These are phyloP conservation scores for Pleurotus giganteus DNA, from an alignment of 768 basidiomycete genomes.

Conservation along the genomic window DNA sequence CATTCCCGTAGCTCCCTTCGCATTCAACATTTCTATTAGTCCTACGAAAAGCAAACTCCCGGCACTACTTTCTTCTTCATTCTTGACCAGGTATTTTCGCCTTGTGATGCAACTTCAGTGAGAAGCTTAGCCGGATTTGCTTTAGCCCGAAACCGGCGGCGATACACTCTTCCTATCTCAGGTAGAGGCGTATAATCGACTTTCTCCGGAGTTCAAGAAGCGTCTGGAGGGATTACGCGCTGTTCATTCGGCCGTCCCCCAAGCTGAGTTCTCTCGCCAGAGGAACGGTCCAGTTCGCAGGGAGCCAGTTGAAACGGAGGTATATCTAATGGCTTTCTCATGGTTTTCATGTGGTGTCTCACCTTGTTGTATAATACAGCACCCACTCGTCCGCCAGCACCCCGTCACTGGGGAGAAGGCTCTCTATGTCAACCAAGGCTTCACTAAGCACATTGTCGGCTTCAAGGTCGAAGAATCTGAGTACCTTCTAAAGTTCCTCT, in stretches of 20 bases:
- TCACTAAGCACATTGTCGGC: conserved; percentile 54
- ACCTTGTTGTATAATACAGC: conserved; percentile 25
- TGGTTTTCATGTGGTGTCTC: not conserved
- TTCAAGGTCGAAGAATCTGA: conserved; percentile 56
- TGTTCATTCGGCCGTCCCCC: conserved; percentile 52
- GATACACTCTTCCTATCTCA: conserved; percentile 58
- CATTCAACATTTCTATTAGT: conserved; percentile 22
- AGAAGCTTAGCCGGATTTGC: not conserved
- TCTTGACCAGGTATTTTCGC: conserved; percentile 36
- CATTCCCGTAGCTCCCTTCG: not conserved
- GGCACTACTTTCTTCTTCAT: conserved; percentile 57
- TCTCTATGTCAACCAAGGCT: conserved; percentile 55
- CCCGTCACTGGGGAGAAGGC: conserved; percentile 65
- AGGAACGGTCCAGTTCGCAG: conserved; percentile 46
- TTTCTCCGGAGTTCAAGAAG: conserved; percentile 56
- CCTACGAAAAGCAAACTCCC: conserved; percentile 55
- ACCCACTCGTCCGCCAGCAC: conserved; percentile 55
- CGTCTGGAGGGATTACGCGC: conserved; percentile 56
- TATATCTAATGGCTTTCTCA: conserved; percentile 12
- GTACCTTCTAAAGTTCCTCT: conserved; percentile 52
- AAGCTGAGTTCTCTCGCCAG: conserved; percentile 44
- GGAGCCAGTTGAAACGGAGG: conserved; percentile 47
- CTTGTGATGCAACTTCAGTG: too few relatives aligned
- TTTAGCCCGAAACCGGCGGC: conserved; percentile 39
- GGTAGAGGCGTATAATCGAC: conserved; percentile 57